Percentiles rank a stretch among this genome's conserved stretches.
phyloP scores from a whole-genome alignment of 352 stramenopile genomes.

The Pseudoperonospora humuli region DNA sequence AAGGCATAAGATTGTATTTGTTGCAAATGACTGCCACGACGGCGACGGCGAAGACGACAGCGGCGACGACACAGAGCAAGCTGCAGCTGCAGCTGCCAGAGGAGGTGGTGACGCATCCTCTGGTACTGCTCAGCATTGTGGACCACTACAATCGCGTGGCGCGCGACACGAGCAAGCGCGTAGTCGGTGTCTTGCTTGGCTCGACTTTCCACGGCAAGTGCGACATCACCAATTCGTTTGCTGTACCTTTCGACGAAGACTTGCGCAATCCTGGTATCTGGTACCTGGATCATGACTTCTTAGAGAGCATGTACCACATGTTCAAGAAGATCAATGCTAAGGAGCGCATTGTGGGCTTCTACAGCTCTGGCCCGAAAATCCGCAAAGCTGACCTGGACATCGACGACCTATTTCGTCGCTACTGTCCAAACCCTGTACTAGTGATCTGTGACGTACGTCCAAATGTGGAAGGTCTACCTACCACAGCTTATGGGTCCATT shows the following conservation, averaged over 20 bases:
- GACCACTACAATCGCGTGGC: slow-evolving; percentile 99
- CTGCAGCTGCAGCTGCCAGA: slow-evolving; percentile 67
- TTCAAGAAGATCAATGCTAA: slow-evolving; percentile 96
- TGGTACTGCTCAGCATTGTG: slow-evolving; percentile 97
- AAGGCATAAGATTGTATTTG: no score
- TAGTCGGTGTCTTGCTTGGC: slow-evolving; percentile 97
- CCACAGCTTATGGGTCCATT: slow-evolving; percentile 95
- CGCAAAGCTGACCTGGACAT: slow-evolving; percentile 93
- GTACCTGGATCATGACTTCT: slow-evolving; percentile 99
- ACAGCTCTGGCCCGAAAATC: slow-evolving; percentile 97
- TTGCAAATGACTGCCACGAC: no score
- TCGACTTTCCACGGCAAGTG: slow-evolving; percentile 91
- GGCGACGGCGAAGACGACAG: slow-evolving; percentile 2
- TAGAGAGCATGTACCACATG: slow-evolving; percentile 97
- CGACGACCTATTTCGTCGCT: slow-evolving; percentile 91
- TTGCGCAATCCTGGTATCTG: slow-evolving; percentile 95
- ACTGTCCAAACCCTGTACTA: slow-evolving; percentile 93
- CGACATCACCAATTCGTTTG: slow-evolving; percentile 92
- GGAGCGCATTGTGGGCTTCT: slow-evolving; percentile 98
- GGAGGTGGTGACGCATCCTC: slow-evolving; percentile 95
- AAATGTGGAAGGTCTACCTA: slow-evolving; percentile 93
- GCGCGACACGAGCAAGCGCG: slow-evolving; percentile 96
- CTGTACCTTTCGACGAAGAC: slow-evolving; percentile 98
- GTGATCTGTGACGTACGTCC: slow-evolving; percentile 98
- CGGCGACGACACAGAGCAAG: slow-evolving; percentile 6